Evolutionary conservation across 139 green algal genomes (phyloP).

Genomic region (Closterium sp.): DNA sequence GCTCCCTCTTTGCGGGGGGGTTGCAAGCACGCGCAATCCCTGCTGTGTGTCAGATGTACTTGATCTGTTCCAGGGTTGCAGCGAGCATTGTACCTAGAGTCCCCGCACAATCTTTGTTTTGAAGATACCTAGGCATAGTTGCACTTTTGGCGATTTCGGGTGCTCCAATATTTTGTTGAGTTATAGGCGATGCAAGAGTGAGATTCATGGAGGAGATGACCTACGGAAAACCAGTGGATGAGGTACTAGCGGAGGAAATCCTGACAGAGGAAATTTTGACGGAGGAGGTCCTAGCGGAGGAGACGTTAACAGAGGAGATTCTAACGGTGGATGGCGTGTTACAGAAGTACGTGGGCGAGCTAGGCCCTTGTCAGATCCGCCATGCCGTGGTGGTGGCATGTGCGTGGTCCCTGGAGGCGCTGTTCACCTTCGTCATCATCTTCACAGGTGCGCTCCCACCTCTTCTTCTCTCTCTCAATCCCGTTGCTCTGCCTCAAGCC

Average conservation of each 20-base stretch:
- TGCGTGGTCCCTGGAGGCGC: background rate
- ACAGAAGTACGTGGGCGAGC: background rate
- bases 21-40: too few species aligned
- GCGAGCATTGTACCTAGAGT: too few species aligned
- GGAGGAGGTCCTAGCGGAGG: background rate
- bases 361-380: background rate
- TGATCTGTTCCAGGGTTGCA: too few species aligned
- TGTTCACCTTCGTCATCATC: background rate
- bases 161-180: too few species aligned
- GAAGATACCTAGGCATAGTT: too few species aligned
- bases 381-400: background rate
- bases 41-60: too few species aligned
- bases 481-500: background rate
- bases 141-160: too few species aligned
- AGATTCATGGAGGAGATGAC: background rate
- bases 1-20: too few species aligned
- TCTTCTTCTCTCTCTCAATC: too few species aligned
- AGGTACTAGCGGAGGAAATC: background rate
- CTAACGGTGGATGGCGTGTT: background rate
- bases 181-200: background rate
- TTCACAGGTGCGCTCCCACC: background rate
- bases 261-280: background rate
- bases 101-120: too few species aligned
- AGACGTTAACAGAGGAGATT: background rate
- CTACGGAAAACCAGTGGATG: too few species aligned